These are phyloP conservation scores for Penicillium sp. DNA, from an alignment of 2,329 filamentous ascomycete genomes.

Conservation along the genomic window DNA sequence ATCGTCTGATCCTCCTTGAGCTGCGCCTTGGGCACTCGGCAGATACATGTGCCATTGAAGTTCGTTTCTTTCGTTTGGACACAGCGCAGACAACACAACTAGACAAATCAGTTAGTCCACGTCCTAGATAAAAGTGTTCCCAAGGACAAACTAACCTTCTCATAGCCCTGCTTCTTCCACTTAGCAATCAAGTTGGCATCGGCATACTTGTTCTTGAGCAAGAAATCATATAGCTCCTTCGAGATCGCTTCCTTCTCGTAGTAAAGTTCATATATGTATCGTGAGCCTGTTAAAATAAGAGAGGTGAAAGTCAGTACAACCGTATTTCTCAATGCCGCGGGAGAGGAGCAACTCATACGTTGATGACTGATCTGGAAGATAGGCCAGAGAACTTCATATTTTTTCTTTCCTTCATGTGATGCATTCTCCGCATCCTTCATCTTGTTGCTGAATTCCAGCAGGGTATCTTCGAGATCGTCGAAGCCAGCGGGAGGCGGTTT, in stretches of 20 bases:
- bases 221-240: constrained; percentile 88
- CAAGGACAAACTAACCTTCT: constrained; percentile 65
- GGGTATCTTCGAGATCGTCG: constrained; percentile 66
- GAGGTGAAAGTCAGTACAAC: not conserved
- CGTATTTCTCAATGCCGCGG: not conserved
- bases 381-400: constrained; percentile 92
- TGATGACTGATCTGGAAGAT: constrained; percentile 97
- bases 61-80: constrained; percentile 99
- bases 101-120: not conserved
- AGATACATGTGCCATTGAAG: constrained; percentile 96
- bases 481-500: constrained; percentile 66
- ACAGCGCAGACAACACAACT: constrained; percentile 92
- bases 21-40: constrained; percentile 86
- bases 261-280: constrained; percentile 96
- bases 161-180: constrained; percentile 99
- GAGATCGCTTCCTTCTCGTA: constrained; percentile 97
- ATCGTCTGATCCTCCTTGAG: constrained; percentile 88
- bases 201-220: constrained; percentile 94
- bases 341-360: constrained; percentile 51
- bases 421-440: constrained; percentile 85
- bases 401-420: constrained; percentile 72
- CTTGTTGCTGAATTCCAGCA: constrained; percentile 65
- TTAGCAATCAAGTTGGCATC: constrained; percentile 96
- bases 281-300: constrained; percentile 50
- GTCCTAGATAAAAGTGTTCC: not conserved